Percentiles rank a stretch among this genome's conserved stretches.
phyloP scores from a whole-genome alignment of 2,329 filamentous ascomycete genomes.

The Colletotrichum sp. region DNA sequence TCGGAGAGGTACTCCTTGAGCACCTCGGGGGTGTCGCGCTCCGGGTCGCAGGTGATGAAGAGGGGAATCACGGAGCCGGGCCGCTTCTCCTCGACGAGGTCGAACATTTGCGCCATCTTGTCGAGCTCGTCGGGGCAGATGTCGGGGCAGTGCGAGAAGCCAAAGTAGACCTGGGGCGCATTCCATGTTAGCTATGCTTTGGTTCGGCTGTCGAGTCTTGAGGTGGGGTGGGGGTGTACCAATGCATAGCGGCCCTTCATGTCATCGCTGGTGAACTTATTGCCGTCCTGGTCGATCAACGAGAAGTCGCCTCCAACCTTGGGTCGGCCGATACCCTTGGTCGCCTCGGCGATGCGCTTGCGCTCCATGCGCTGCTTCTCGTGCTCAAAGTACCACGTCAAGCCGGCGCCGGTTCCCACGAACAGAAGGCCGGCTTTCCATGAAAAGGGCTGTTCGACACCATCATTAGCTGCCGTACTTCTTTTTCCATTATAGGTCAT shows the following conservation, averaged over 20 bases:
- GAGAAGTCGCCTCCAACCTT: slow-evolving; percentile 91
- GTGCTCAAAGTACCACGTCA: slow-evolving; percentile 90
- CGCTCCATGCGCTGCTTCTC: slow-evolving; percentile 93
- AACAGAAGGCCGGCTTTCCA: slow-evolving; percentile 91
- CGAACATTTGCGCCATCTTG: slow-evolving; percentile 98
- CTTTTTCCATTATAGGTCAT: too few species aligned
- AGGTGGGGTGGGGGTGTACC: slow-evolving; percentile 50
- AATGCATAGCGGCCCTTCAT: slow-evolving; percentile 86
- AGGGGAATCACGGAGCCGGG: slow-evolving; percentile 71
- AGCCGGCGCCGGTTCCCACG: slow-evolving; percentile 74
- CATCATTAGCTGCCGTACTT: slow-evolving; percentile 1
- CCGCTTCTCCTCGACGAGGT: slow-evolving; percentile 63
- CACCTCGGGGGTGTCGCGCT: slow-evolving; percentile 84
- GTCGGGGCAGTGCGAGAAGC: slow-evolving; percentile 97
- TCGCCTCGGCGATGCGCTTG: slow-evolving; percentile 86
- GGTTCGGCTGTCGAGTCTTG: neutral
- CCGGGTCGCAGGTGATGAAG: slow-evolving; percentile 96
- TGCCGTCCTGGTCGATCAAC: slow-evolving; percentile 81
- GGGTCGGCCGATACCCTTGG: slow-evolving; percentile 89
- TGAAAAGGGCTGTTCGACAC: slow-evolving; percentile 76
- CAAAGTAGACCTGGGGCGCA: slow-evolving; percentile 82
- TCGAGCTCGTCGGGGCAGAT: slow-evolving; percentile 99
- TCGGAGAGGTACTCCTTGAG: slow-evolving; percentile 86
- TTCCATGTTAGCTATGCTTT: neutral
- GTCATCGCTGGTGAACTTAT: slow-evolving; percentile 77